Base-by-base conservation (phyloP, 1,284 basidiomycete species). In the Cutaneotrichosporon mucoides region DNA sequence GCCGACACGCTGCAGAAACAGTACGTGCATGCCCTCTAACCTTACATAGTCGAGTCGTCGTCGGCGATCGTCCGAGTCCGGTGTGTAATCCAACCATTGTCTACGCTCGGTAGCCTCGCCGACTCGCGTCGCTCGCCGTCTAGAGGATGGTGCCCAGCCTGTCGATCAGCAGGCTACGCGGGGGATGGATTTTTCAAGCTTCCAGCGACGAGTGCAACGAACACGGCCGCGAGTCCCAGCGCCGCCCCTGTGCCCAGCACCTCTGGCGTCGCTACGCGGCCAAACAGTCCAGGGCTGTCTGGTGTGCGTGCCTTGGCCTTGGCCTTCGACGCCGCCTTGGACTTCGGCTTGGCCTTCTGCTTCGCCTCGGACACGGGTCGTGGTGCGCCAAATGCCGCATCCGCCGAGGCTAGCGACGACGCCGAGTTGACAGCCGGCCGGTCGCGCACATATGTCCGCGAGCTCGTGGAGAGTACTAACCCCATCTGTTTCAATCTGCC, bases 401-500 rank as follows among this genome's bases (percentile, higher is more conserved):
- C 60, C 24, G 57, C 55, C 37, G 44, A 8, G 13, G 49, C 49
- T n/a, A 34, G 15, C 34, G 40, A 38, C 34, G 43, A 24, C 56
- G 43, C 38, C 35, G 43, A 43, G 45, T 37, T 54, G n/a, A 15
- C 53, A 12, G 8, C 15, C 13, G 12, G 34, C 7, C 13, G 6
- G 6, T 33, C 37, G 38, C 54, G 54, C 54, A 42, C 15, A 33
- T 59, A 69, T 15, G 66, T 64, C 2, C 66, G 67, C 13, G 68
- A 72, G 50, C 66, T 62, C 33, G 67, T 70, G 57, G 71, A 74
- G 40, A 67, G 45, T 59, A 76, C 75, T 73, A 76, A 77, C 75
- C 75, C 76, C 74, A 77, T 79, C 61, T 73, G 71, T 67, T 77
- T 77, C 43, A 77, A 65, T 43, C 75, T 79, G 62, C 33, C 38